Evolutionary conservation across 1,284 basidiomycete species (phyloP), one percentile per base, ranked within the genome.

Genomic region (Omphalotus olearius): DNA sequence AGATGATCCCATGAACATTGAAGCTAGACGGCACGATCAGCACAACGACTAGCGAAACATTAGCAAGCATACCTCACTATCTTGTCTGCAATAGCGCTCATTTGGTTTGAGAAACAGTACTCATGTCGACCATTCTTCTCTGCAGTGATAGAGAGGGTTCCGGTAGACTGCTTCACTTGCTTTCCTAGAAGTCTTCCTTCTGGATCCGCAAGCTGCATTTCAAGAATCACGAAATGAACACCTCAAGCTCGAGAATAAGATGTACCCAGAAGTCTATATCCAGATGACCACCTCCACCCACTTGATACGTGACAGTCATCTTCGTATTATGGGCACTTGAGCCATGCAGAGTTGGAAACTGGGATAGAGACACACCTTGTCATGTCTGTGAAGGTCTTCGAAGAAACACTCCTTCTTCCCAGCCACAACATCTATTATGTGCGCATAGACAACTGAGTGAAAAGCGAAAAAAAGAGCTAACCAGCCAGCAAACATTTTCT

Each of bases 291-390:
- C 96, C 95, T 18, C 91, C 91, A 50, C 94, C 94, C 10, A 99
- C 96, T 79, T 99, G 96, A 69, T 98, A 99, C 42, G 96, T 98
- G 50, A 99, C 90, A 26, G 97, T 98, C 96, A 99, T 99, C 93
- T 98, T 66, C 11, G 48, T 30, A 36, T 28, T n/a, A 17, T 10
- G 25, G 30, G 18, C 25, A 13, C 30, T 33, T 33, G 30, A 33
- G 30, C 7, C 7, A 33, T 10, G 9, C 14, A 35, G 25, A 41
- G 33, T 14, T 37, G 37, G 3, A 30, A 28, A 28, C 43, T 37
- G 41, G 6, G 26, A 45, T 17, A 23, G 3, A 23, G 23, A 43
- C 59, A 50, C 47, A 93, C 94, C 79, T 93, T 90, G 82, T 99
- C 96, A 66, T 95, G 88, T 54, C 84, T 77, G 65, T 98, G 93